Evolutionary conservation across 768 basidiomycete genomes (phyloP).

Genomic region (Asterophora parasitica): DNA sequence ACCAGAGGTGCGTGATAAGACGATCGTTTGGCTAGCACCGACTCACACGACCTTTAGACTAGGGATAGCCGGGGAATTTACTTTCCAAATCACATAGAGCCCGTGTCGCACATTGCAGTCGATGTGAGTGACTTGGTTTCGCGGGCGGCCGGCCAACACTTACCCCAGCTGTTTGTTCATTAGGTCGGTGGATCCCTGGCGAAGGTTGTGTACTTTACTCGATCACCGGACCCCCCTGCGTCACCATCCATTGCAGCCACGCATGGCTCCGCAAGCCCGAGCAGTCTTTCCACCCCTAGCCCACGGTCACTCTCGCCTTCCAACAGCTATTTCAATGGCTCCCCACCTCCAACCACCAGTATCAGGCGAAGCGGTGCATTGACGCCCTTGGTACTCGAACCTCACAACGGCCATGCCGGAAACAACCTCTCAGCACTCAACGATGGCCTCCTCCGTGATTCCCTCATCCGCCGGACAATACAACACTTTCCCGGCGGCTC

Average conservation of each 20-base stretch:
- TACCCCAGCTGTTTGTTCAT: constrained; percentile 11
- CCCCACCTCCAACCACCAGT: constrained; percentile 28
- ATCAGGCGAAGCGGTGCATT: constrained; percentile 65
- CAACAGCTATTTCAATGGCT: constrained; percentile 24
- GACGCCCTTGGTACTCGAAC: constrained; percentile 73
- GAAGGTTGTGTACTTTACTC: constrained; percentile 98
- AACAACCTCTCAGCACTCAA: constrained; percentile 33
- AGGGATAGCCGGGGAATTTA: constrained; percentile 96
- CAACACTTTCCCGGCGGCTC: constrained; percentile 94
- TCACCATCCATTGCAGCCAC: constrained; percentile 69
- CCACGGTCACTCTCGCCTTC: constrained; percentile 40
- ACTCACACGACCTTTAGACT: constrained; percentile 45
- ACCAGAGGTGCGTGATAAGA: constrained; percentile 63
- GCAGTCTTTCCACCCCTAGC: constrained; percentile 35
- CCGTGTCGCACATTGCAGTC: constrained; percentile 94
- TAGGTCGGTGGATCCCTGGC: constrained; percentile 97
- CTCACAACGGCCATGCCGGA: constrained; percentile 31
- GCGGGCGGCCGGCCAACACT: constrained; percentile 11
- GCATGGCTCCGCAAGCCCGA: constrained; percentile 46
- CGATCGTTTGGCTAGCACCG: constrained; percentile 8
- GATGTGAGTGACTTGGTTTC: constrained; percentile 60
- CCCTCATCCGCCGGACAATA: constrained; percentile 63
- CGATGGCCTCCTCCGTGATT: constrained; percentile 50
- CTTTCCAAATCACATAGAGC: constrained; percentile 95
- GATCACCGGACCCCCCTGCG: constrained; percentile 80